These are phyloP conservation scores for Exophiala bonariae DNA, from an alignment of 2,329 filamentous ascomycete species.

Conservation along the genomic window DNA sequence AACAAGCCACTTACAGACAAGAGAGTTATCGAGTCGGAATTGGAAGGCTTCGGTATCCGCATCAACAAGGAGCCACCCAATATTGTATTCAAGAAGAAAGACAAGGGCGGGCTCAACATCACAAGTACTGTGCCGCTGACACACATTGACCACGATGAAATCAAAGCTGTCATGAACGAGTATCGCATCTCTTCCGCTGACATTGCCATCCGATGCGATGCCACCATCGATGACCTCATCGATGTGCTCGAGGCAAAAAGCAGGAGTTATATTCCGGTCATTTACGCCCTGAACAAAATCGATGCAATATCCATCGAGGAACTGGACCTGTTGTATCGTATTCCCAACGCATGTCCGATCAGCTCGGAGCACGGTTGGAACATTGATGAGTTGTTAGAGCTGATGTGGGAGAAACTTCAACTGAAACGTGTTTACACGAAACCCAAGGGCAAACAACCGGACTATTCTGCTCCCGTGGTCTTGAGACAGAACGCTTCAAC, in stretches of 20 bases:
- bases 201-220: slow-evolving; percentile 96
- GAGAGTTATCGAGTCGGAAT: slow-evolving; percentile 86
- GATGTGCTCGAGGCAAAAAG: slow-evolving; percentile 93
- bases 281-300: slow-evolving; percentile 99
- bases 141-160: slow-evolving; percentile 94
- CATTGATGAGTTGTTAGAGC: slow-evolving; percentile 91
- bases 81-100: slow-evolving; percentile 99
- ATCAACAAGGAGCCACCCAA: slow-evolving; percentile 98
- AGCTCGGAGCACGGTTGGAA: slow-evolving; percentile 99
- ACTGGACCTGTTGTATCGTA: slow-evolving; percentile 91
- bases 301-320: slow-evolving; percentile 98
- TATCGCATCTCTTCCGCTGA: slow-evolving; percentile 96
- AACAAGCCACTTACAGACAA: slow-evolving; percentile 99
- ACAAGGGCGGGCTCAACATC: slow-evolving; percentile 95
- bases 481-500: slow-evolving; percentile 79
- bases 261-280: slow-evolving; percentile 95
- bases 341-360: slow-evolving; percentile 95
- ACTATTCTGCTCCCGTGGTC: slow-evolving; percentile 90
- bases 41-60: slow-evolving; percentile 95
- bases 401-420: slow-evolving; percentile 97
- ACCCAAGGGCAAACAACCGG: slow-evolving; percentile 90
- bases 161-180: slow-evolving; percentile 96
- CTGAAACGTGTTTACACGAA: slow-evolving; percentile 95
- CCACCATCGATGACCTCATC: slow-evolving; percentile 95
- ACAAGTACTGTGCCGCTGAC: slow-evolving; percentile 90